These are phyloP conservation scores for Coemansia sp. DNA, from an alignment of 192 early-diverging fungal species.

Conservation along the genomic window DNA sequence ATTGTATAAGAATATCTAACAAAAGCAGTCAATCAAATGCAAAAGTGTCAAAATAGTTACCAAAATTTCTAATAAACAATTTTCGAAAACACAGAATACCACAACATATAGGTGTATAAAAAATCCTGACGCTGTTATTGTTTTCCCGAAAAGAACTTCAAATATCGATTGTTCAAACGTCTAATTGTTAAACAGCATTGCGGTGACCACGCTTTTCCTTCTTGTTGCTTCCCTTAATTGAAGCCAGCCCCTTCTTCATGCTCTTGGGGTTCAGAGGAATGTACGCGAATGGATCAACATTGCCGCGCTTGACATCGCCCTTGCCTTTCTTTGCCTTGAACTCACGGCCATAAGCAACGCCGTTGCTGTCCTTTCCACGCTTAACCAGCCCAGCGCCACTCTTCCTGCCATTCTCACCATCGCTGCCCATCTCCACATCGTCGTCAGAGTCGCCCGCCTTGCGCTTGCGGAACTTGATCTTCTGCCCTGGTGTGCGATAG, in stretches of 20 bases:
- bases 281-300: constrained; percentile 93
- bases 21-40: background rate
- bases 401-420: constrained; percentile 52
- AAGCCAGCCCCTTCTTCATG: constrained; percentile 50
- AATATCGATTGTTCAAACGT: constrained; percentile 5
- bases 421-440: constrained; percentile 66
- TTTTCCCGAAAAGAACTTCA: background rate
- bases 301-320: constrained; percentile 88
- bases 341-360: constrained; percentile 55
- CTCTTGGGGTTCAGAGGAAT: constrained; percentile 72
- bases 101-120: background rate
- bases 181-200: background rate
- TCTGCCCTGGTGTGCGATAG: constrained; percentile 76
- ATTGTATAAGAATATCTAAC: no score
- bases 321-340: constrained; percentile 84
- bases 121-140: background rate
- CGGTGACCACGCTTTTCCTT: constrained; percentile 45
- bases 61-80: no score
- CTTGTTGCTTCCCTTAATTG: constrained; percentile 48
- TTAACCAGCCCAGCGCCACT: constrained; percentile 12
- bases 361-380: constrained; percentile 40
- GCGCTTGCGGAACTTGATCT: constrained; percentile 89
- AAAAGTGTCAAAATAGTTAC: background rate
- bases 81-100: no score
- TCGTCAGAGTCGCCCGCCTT: constrained; percentile 59